Evolutionary conservation across 306 rosid genomes (phyloP), one percentile per base, ranked within the genome.

Genomic region (Astragalus glycyphyllos): DNA sequence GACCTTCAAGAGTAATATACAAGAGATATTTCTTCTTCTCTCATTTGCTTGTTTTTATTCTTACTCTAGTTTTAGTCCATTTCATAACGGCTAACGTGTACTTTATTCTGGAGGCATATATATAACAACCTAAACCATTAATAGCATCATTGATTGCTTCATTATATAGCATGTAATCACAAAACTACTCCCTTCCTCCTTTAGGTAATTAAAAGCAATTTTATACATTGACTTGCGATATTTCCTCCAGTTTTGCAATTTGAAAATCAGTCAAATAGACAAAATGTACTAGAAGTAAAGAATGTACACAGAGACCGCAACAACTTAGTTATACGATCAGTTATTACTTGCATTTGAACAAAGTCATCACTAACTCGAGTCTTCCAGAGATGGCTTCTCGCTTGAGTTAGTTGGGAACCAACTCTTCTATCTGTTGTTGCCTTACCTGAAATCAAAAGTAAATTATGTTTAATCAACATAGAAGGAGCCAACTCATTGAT

Each of bases 301-400:
- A 70, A 35, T 50, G 35, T 17, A 34, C 50, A 48, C 4, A 68
- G 11, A 26, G 61, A 57, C 61, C 46, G 66, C 58, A 56, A 14
- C 58, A 74, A 44, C 45, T 17, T 78, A 49, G 45, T 72, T 23
- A 74, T 66, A 65, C 47, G 71, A 56, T 49, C 12, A 47, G 71
- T 35, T 51, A 57, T 63, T 63, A 86, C 97, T 88, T 70, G 90
- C 98, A 51, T 90, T 64, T 55, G 82, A 70, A 83, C 78, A 85
- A 79, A 86, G 46, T 84, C 86, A 70, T 88, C 93, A 83, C 97
- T 93, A 56, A 56, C 90, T 77, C 87, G 79, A 73, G 80, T 79
- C 82, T 68, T 84, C 84, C 72, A 58, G 9, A 68, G 73, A 68
- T 84, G 58, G 82, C 82, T 81, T 77, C 85, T 90, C 59, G 73